Conservation (phyloP, 305 asterid species). For the Nicotiana rustica region DNA sequence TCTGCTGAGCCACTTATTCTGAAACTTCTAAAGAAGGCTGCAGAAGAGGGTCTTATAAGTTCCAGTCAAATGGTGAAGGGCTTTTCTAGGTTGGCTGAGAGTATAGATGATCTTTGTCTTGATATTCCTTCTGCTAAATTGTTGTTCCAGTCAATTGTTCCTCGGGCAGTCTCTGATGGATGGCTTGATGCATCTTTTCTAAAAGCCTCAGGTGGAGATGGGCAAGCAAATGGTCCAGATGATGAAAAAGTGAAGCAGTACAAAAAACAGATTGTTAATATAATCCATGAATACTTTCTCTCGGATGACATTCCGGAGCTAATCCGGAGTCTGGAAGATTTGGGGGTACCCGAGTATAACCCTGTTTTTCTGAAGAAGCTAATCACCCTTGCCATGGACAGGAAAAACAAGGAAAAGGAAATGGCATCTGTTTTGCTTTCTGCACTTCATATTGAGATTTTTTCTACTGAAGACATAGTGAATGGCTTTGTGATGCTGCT, state of each 20-base stretch:
- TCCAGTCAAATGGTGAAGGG: conserved; percentile 88
- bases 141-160: conserved; percentile 55
- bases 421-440: conserved; percentile 96
- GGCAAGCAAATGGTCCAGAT: conserved; percentile 42
- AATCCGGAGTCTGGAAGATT: conserved; percentile 80
- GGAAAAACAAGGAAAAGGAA: conserved; percentile 92
- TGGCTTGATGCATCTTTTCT: conserved; percentile 75
- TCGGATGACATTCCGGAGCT: conserved; percentile 94
- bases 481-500: conserved; percentile 83
- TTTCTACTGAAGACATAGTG: conserved; percentile 86
- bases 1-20: conserved; percentile 62
- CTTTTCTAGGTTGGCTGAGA: conserved; percentile 65
- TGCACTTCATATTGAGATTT: conserved; percentile 84
- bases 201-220: conserved; percentile 53
- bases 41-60: conserved; percentile 85
- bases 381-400: conserved; percentile 87
- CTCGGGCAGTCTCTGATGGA: conserved; percentile 72
- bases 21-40: conserved; percentile 71
- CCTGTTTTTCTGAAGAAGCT: conserved; percentile 85
- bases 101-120: conserved; percentile 85
- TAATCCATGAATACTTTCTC: conserved; percentile 80
- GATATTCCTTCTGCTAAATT: conserved; percentile 82
- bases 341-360: conserved; percentile 71
- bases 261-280: conserved; percentile 70
- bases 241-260: conserved; percentile 59